These are phyloP conservation scores for Talaromyces sp. DNA, from an alignment of 2,329 filamentous ascomycete genomes.

Conservation along the genomic window DNA sequence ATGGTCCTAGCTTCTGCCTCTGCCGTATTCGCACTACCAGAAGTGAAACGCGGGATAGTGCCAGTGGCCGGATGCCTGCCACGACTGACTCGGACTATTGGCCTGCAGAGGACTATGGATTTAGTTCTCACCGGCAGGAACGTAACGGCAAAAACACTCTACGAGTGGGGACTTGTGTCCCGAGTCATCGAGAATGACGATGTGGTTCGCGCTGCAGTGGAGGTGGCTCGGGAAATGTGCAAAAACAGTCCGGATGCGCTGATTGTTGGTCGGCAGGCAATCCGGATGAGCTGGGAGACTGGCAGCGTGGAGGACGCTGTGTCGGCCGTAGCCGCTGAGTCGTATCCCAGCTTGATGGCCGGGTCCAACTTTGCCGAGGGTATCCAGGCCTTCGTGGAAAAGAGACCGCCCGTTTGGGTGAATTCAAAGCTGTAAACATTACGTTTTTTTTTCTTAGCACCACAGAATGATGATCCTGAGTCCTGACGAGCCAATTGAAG, in stretches of 20 bases:
- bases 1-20: slow-evolving; percentile 51
- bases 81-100: slow-evolving; percentile 62
- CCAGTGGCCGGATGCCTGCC: slow-evolving; percentile 68
- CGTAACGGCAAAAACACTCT: slow-evolving; percentile 58
- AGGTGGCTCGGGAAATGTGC: slow-evolving; percentile 56
- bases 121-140: slow-evolving; percentile 63
- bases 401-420: slow-evolving; percentile 59
- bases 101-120: slow-evolving; percentile 65
- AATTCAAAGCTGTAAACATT: slow-evolving; percentile 7
- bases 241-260: slow-evolving; percentile 66
- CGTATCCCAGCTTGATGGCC: slow-evolving; percentile 55
- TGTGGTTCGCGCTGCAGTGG: slow-evolving; percentile 50
- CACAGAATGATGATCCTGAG: neutral
- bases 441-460: neutral
- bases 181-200: slow-evolving; percentile 49
- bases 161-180: slow-evolving; percentile 68
- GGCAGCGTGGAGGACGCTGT: slow-evolving; percentile 59
- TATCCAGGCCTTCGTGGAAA: slow-evolving; percentile 68
- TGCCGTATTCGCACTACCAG: slow-evolving; percentile 66
- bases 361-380: slow-evolving; percentile 69
- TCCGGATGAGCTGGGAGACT: slow-evolving; percentile 65
- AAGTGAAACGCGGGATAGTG: slow-evolving; percentile 67
- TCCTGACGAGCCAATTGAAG: neutral
- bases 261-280: slow-evolving; percentile 62
- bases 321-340: slow-evolving; percentile 50